phyloP scores from a whole-genome alignment of 192 early-diverging fungal genomes.

The Kappamyces sp. region DNA sequence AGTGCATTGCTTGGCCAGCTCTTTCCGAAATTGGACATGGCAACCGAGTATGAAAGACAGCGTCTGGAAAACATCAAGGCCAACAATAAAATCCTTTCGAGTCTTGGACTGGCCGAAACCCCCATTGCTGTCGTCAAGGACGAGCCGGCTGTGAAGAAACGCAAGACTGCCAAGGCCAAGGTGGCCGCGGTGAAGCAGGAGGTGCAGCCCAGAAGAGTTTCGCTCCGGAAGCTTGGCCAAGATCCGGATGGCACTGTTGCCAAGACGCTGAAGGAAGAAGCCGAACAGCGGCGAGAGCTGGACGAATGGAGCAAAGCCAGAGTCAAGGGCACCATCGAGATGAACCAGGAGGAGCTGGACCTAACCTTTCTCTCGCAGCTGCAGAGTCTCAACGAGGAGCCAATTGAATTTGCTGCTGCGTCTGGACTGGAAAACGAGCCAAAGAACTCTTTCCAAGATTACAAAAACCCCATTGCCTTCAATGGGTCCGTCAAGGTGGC shows the following conservation, averaged over 20 bases:
- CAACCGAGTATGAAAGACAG: constrained; percentile 14
- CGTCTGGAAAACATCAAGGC: constrained; percentile 16
- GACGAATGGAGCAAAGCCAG: background rate
- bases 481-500: constrained; percentile 23
- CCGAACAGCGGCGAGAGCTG: background rate
- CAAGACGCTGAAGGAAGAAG: background rate
- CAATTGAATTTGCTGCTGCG: constrained; percentile 2
- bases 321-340: too few relatives aligned
- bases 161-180: constrained; percentile 3
- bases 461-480: constrained; percentile 11
- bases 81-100: constrained; percentile 1
- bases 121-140: background rate
- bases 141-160: constrained; percentile 1
- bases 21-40: background rate
- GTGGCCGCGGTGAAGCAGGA: background rate
- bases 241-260: constrained; percentile 10
- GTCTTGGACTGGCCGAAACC: constrained; percentile 4
- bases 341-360: too few relatives aligned
- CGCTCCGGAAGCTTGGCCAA: background rate
- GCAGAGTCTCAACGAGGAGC: too few relatives aligned
- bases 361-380: too few relatives aligned
- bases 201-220: background rate
- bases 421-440: background rate
- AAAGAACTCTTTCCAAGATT: background rate
- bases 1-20: too few relatives aligned